A percentile compares a stretch with the other conserved stretches of the same genome.
Conservation (phyloP, 805 yeast genomes). For the Zygoascus ofunaensis region DNA sequence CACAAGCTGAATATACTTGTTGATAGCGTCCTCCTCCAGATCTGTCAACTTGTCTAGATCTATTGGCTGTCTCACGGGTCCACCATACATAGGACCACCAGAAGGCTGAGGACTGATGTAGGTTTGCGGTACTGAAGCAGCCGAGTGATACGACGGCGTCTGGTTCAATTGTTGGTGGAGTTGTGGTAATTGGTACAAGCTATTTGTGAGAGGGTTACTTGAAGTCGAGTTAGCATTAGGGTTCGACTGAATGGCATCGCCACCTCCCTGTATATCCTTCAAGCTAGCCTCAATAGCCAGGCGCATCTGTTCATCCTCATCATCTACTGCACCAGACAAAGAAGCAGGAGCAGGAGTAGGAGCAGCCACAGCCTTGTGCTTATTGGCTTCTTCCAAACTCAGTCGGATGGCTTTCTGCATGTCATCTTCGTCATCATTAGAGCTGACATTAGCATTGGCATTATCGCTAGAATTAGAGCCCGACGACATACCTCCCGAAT, state of each 20-base stretch:
- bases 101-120: not conserved
- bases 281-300: slow-evolving; percentile 93
- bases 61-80: not conserved
- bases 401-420: slow-evolving; percentile 67
- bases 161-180: not conserved
- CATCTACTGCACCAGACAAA: slow-evolving; percentile 32
- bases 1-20: slow-evolving; percentile 60
- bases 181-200: slow-evolving; percentile 20
- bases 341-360: slow-evolving; percentile 24
- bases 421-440: slow-evolving; percentile 52
- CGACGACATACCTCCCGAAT: too few species aligned
- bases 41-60: slow-evolving; percentile 36
- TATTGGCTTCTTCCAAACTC: slow-evolving; percentile 50
- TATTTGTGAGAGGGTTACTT: slow-evolving; percentile 14
- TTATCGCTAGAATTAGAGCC: not conserved
- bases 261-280: slow-evolving; percentile 48
- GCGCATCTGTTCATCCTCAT: slow-evolving; percentile 74
- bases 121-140: slow-evolving; percentile 1
- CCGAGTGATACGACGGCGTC: slow-evolving; percentile 7
- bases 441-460: slow-evolving; percentile 12
- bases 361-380: slow-evolving; percentile 7
- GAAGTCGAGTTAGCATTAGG: slow-evolving; percentile 1
- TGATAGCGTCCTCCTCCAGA: slow-evolving; percentile 60
- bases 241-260: not conserved
- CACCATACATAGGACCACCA: not conserved